These are phyloP conservation scores for Gloeophyllum trabeum DNA, from an alignment of 768 basidiomycete genomes.

Conservation along the genomic window DNA sequence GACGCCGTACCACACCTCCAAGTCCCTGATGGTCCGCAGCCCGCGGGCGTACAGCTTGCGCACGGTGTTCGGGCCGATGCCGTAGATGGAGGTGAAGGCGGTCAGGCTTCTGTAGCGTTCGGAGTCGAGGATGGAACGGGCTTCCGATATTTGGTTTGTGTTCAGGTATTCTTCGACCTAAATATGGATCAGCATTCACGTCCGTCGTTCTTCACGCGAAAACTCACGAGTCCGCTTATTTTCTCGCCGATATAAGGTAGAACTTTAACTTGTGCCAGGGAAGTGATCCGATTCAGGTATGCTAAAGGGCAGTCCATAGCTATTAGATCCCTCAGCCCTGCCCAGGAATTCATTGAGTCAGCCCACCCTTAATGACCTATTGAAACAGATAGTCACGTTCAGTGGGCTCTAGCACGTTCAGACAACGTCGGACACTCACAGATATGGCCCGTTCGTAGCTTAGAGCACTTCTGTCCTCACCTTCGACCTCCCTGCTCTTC, in stretches of 20 bases:
- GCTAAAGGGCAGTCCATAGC: constrained; percentile 4
- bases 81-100: constrained; percentile 52
- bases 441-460: constrained; percentile 65
- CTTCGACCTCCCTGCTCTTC: constrained; percentile 50
- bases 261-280: not conserved
- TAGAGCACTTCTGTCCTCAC: constrained; percentile 53
- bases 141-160: constrained; percentile 45
- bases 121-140: constrained; percentile 34
- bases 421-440: constrained; percentile 19
- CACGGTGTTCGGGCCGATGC: constrained; percentile 65
- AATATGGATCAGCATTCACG: not conserved
- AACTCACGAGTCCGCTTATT: constrained; percentile 20
- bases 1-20: constrained; percentile 55
- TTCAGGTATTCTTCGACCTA: constrained; percentile 57
- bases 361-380: not conserved
- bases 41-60: constrained; percentile 53
- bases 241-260: constrained; percentile 29
- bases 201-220: not conserved
- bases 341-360: not conserved
- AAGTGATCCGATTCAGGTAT: constrained; percentile 10
- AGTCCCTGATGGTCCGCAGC: constrained; percentile 55
- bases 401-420: not conserved
- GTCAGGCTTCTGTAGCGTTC: constrained; percentile 48
- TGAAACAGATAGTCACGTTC: not conserved
- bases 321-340: not conserved